Conservation (phyloP, 2,329 filamentous ascomycete species). For the Nigrograna mackinnonii region DNA sequence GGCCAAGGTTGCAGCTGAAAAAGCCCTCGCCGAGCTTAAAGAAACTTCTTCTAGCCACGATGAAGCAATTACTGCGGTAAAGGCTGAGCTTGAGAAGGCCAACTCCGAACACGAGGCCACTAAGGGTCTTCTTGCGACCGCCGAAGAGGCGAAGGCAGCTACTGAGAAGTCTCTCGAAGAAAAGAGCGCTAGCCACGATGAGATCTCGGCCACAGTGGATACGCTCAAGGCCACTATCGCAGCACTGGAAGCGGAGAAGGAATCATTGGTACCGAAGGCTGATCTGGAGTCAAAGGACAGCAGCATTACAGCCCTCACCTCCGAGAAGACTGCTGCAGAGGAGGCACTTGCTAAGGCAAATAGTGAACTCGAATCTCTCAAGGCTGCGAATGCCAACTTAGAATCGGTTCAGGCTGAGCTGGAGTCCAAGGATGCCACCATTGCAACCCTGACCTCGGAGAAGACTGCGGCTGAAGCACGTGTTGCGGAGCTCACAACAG, state of each 20-base stretch:
- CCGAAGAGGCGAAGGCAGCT: background rate
- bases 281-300: conserved; percentile 4
- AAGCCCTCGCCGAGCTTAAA: conserved; percentile 11
- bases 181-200: background rate
- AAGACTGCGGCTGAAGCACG: background rate
- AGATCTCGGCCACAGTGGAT: too few species aligned
- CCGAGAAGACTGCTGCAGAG: conserved; percentile 10
- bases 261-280: background rate
- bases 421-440: background rate
- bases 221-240: conserved; percentile 10
- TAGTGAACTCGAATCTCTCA: background rate
- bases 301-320: conserved; percentile 1
- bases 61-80: conserved; percentile 8
- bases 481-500: conserved; percentile 6
- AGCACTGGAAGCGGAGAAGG: conserved; percentile 20
- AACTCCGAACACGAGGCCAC: conserved; percentile 4
- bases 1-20: conserved; percentile 12
- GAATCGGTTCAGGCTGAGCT: background rate
- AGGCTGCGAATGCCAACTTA: background rate
- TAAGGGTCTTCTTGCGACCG: conserved; percentile 11
- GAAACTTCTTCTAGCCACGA: conserved; percentile 6
- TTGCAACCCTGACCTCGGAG: background rate
- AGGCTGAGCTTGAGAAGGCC: background rate
- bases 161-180: background rate
- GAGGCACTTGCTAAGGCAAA: conserved; percentile 4